Base-by-base conservation (phyloP, 1,284 basidiomycete species). In the Hypsizygus ulmarius region DNA sequence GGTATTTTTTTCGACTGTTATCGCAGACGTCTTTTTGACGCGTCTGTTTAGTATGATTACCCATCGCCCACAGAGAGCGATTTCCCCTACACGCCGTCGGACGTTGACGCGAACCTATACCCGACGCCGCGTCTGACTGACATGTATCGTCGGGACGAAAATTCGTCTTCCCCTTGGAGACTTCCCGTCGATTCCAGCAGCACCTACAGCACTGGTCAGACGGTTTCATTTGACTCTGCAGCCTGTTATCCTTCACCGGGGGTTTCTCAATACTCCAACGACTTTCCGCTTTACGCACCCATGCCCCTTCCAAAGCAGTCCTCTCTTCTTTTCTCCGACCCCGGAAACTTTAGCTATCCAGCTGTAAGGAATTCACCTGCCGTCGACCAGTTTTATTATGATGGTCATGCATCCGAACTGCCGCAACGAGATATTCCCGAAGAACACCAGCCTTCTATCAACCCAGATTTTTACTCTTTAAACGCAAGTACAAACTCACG, bases 401-500 rank as follows among this genome's bases (percentile, higher is more conserved):
- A 38, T 7, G 16, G 30, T 19, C 42, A 38, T 18, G 38, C 43
- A 7, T 18, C 52, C 35, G 35, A 45, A 10, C 25, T 42, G 9
- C 19, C 29, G 14, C 6, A 37, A 8, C 33, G 34, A 16, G 28
- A 37, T 25, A 25, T 25, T 25, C 21, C 21, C 43, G 40, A 43
- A 3, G 8, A 44, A 14, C 33, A 39, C 16, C 34, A 49, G 12
- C 8, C 42, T 11, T 7, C 39, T 12, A 8, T 35, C n/a, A 9
- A 19, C 21, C 19, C 29, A 14, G 42, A 45, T 32, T 29, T n/a
- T 25, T 40, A 36, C 30, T 37, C 46, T 27, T 48, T 47, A n/a
- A 40, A 50, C 8, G 74, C 82, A 2, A 65, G 73, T 0, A 33
- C 33, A 16, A 69, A 68, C 0, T 79, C 81, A 58, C 72, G 74